phyloP scores from a whole-genome alignment of 805 yeast genomes.

The Tetrapisispora taiwanensis region DNA sequence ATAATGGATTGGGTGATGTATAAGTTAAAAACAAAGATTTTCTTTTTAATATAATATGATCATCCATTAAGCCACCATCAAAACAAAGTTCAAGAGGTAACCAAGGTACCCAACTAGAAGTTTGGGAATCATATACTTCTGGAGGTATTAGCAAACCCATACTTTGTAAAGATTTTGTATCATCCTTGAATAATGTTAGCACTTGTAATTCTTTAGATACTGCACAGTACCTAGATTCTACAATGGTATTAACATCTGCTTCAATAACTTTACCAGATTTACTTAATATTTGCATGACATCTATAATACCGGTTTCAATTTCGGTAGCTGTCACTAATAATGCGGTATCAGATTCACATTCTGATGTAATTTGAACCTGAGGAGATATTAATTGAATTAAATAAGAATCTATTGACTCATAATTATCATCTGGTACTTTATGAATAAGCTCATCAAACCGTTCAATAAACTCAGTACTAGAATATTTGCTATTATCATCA shows the following conservation, averaged over 20 bases:
- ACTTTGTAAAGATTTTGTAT: conserved; percentile 23
- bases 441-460: conserved; percentile 40
- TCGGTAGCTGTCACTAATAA: conserved; percentile 47
- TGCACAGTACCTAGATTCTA: conserved; percentile 50
- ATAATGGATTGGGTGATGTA: conserved; percentile 44
- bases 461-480: conserved; percentile 30
- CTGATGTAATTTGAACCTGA: conserved; percentile 47
- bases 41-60: conserved; percentile 40
- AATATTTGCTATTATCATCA: conserved; percentile 12
- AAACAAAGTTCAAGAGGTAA: conserved; percentile 54
- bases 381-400: conserved; percentile 49
- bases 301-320: conserved; percentile 45
- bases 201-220: conserved; percentile 46
- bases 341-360: conserved; percentile 37
- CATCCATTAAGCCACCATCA: conserved; percentile 34
- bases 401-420: conserved; percentile 40
- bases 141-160: conserved; percentile 21
- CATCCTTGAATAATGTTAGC: conserved; percentile 39
- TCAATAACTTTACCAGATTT: conserved; percentile 19
- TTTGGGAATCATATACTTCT: conserved; percentile 21
- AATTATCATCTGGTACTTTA: conserved; percentile 30
- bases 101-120: conserved; percentile 54
- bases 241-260: conserved; percentile 28
- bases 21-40: conserved; percentile 42
- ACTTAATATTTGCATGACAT: conserved; percentile 33